A percentile compares a stretch with the other conserved stretches of the same genome.
phyloP scores from a whole-genome alignment of 2,329 filamentous ascomycete species.

The Myriangium duriaei region DNA sequence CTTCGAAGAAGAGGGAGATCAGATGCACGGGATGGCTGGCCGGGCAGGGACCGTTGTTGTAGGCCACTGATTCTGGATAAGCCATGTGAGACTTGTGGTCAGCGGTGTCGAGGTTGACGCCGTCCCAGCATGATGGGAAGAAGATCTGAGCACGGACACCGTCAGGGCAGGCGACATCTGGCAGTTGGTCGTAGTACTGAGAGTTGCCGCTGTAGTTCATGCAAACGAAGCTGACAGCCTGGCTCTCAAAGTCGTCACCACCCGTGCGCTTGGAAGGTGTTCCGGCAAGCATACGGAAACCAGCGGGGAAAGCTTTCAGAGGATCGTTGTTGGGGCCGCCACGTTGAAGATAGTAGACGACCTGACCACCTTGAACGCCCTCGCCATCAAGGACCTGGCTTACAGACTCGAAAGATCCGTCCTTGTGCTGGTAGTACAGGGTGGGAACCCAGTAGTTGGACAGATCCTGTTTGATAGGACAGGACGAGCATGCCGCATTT shows the following conservation, averaged over 20 bases:
- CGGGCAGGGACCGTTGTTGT: conserved; percentile 31
- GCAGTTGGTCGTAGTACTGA: conserved; percentile 46
- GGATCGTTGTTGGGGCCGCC: conserved; percentile 47
- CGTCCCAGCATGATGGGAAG: conserved; percentile 63
- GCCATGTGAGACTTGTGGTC: conserved; percentile 54
- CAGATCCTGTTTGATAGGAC: conserved; percentile 54
- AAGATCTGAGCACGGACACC: conserved; percentile 52
- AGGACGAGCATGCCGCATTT: conserved; percentile 56
- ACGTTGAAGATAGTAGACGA: conserved; percentile 57
- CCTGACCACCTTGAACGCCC: conserved; percentile 44
- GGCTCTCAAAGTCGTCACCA: conserved; percentile 38
- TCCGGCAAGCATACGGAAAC: conserved; percentile 60
- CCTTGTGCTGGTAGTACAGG: conserved; percentile 53
- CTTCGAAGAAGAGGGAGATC: conserved; percentile 31
- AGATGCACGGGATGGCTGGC: conserved; percentile 26
- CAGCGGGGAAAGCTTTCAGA: conserved; percentile 58
- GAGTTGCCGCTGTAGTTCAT: conserved; percentile 35
- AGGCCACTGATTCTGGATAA: conserved; percentile 36
- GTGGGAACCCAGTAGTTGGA: conserved; percentile 67
- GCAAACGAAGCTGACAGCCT: conserved; percentile 47
- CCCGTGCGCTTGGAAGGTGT: conserved; percentile 45
- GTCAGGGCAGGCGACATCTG: conserved; percentile 55
- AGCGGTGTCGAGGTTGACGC: conserved; percentile 41
- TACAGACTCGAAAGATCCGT: conserved; percentile 49
- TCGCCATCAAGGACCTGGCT: conserved; percentile 39